Evolutionary conservation across 805 yeast species (phyloP), one percentile per base, ranked within the genome.

Genomic region (Candida suzukii): DNA sequence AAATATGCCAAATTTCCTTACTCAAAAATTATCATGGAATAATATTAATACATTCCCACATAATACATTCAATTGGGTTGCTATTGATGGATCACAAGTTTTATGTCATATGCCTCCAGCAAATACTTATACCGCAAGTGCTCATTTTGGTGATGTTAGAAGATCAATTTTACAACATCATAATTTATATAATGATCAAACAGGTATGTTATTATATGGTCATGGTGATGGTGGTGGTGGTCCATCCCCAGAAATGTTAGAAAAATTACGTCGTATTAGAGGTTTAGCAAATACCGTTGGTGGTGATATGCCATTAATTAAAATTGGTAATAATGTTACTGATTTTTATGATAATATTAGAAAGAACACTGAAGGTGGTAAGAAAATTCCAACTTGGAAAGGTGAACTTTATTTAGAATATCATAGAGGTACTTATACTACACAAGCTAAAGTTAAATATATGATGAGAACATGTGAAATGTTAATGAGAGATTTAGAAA

Each of bases 221-320:
- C 81, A 84, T 53, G 99, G 99, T 54, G 99, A 91, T 59, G 99
- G 99, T 52, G 99, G 99, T 46, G 99, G 99, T 48, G 99, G 99
- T 8, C 98, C 99, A 36, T 81, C 87, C 4, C 84, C 85, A 31
- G 95, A 86, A 55, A 90, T 88, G 95, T 54, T 91, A 47, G 98
- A 93, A 57, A 90, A 88, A 58, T 71, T 91, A 55, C 78, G 98
- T 57, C 79, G 98, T 52, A 82, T 91, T 58, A 75, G 98, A 55
- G 97, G 97, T 14, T 61, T 90, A 45, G 74, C 88, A 18, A 84
- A 91, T 54, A 81, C 82, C 5, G 82, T 82, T 13, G 95, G 91
- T 3, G 64, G 65, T 32, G 70, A 74, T 37, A 72, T 93, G 44
- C 98, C 98, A 3, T 74, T 83, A 1, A 86, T 90, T 18, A 80